Base-by-base conservation (phyloP, 2,329 filamentous ascomycete species). In the Paracamarosporium sp. region DNA sequence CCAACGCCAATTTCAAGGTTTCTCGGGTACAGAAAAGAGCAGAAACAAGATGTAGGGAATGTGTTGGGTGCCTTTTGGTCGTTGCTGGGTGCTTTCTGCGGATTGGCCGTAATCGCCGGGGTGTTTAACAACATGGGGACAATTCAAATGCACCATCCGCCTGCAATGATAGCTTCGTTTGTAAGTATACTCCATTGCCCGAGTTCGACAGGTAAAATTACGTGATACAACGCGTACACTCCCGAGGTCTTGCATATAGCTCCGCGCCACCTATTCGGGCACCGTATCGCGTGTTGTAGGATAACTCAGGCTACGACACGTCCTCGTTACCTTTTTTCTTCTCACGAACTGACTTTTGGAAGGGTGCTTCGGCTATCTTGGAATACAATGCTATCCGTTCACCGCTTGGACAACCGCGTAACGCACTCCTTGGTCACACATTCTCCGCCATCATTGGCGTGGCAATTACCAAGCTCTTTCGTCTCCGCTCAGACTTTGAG, bases 1-100 rank as follows among this genome's bases (percentile, higher is more conserved):
- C 93, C 92, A 0, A 81, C 80, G 45, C 84, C 85, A 0, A 70
- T 95, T 20, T 85, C 90, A 20, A 85, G 87, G 63, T 90, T 92
- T 65, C 78, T 96, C 1, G 81, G 81, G 3, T 78, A 81, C 57
- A 69, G 80, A 24, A 70, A 68, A 36, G 57, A 72, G 46, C 69
- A 73, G 15, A 65, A 63, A 35, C 70, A 75, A 47, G 78, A 81
- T 57, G 75, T 80, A 17, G 76, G 78, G 13, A 75, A 78, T 45
- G 56, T 79, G 0, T 35, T 81, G 4, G 75, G 78, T 33, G 79
- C 78, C 44, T 70, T 76, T 17, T 79, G 78, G 71, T 76, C 78
- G 15, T 75, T 78, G 35, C 22, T 82, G 15, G 80, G 80, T 5
- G 77, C 79, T 5, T 74, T 83, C 50, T 75, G 74, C 17, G 80